A percentile compares a stretch with the other conserved stretches of the same genome.
phyloP scores from a whole-genome alignment of 768 basidiomycete genomes.

The Tricholoma bakamatsutake region DNA sequence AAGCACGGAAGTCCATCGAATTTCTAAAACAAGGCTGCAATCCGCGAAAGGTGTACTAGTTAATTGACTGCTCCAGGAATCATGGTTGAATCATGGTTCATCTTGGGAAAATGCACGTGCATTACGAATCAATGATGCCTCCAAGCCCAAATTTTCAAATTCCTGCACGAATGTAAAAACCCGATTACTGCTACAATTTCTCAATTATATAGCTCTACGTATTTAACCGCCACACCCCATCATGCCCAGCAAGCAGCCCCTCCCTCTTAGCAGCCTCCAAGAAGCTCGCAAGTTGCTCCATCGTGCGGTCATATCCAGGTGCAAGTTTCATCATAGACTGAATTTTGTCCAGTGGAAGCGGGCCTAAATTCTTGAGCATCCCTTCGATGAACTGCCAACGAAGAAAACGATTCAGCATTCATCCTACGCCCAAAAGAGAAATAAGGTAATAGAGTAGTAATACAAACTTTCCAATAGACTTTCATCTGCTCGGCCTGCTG shows the following conservation, averaged over 20 bases:
- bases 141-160: too few relatives aligned
- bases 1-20: too few relatives aligned
- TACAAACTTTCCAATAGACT: conserved; percentile 78
- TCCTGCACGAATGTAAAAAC: neutral
- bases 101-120: too few relatives aligned
- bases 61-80: too few relatives aligned
- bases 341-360: conserved; percentile 74
- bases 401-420: neutral
- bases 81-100: too few relatives aligned
- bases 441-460: conserved; percentile 19
- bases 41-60: too few relatives aligned
- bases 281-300: conserved; percentile 73
- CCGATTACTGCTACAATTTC: neutral
- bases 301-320: conserved; percentile 72
- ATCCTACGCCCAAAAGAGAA: neutral
- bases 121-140: too few relatives aligned
- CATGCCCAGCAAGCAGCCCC: conserved; percentile 62
- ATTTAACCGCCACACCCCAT: conserved; percentile 60
- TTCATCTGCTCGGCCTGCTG: conserved; percentile 83
- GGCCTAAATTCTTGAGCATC: conserved; percentile 84
- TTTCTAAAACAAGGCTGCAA: too few relatives aligned
- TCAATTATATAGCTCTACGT: conserved; percentile 7
- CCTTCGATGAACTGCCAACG: conserved; percentile 73
- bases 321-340: conserved; percentile 85
- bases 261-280: conserved; percentile 79